Percentiles rank a stretch among this genome's conserved stretches.
These are phyloP conservation scores for Penicillium sp. DNA, from an alignment of 2,329 filamentous ascomycete genomes.

Conservation along the genomic window DNA sequence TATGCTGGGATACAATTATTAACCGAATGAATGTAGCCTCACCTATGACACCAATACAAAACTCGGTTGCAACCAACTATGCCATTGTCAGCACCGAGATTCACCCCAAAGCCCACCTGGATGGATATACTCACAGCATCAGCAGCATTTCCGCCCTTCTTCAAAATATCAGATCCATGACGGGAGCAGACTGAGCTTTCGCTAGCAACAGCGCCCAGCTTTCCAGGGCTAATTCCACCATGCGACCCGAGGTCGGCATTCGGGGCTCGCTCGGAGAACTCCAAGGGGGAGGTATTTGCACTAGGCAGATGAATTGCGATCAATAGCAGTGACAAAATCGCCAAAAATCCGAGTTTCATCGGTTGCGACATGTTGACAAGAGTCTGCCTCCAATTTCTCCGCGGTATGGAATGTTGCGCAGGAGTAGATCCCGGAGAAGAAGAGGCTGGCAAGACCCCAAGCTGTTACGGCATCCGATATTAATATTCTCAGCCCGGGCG, in stretches of 20 bases:
- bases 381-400: not conserved
- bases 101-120: not conserved
- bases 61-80: constrained; percentile 66
- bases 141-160: constrained; percentile 67
- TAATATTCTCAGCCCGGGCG: not conserved
- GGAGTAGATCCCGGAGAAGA: not conserved
- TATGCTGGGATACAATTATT: not conserved
- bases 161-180: constrained; percentile 65
- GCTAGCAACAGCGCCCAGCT: constrained; percentile 66
- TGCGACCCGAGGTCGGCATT: constrained; percentile 18
- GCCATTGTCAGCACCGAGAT: not conserved
- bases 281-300: constrained; percentile 25
- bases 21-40: constrained; percentile 17
- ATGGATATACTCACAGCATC: constrained; percentile 57
- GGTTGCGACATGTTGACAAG: constrained; percentile 20
- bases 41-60: constrained; percentile 73
- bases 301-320: constrained; percentile 25
- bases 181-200: constrained; percentile 68
- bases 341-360: constrained; percentile 19
- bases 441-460: constrained; percentile 4
- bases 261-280: constrained; percentile 5
- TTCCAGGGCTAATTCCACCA: constrained; percentile 33
- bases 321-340: constrained; percentile 22
- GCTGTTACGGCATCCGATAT: constrained; percentile 15
- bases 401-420: not conserved